Conservation (phyloP, 2,329 filamentous ascomycete genomes). For the Ilyonectria sp. region DNA sequence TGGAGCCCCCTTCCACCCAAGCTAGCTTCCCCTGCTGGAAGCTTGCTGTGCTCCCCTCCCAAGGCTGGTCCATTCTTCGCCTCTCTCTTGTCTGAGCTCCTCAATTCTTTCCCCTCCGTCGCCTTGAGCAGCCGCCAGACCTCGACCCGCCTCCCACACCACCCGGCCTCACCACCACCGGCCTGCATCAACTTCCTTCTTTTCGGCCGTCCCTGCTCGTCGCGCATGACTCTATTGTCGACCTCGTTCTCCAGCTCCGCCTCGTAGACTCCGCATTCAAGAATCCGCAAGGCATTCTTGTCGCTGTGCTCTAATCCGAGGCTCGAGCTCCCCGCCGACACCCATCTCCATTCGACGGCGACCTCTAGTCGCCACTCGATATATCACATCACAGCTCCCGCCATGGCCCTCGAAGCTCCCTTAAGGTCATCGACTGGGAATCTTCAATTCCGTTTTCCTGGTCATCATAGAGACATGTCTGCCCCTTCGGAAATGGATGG, state of each 20-base stretch:
- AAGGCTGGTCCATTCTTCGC: constrained; percentile 39
- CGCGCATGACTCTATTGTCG: constrained; percentile 2
- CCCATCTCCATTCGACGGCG: constrained; percentile 33
- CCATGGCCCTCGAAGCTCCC: constrained; percentile 65
- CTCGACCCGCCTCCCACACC: constrained; percentile 16
- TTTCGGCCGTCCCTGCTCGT: neutral
- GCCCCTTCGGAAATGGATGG: constrained; percentile 67
- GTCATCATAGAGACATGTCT: constrained; percentile 68
- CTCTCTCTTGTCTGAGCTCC: constrained; percentile 26
- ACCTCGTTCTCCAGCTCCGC: constrained; percentile 3
- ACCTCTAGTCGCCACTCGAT: constrained; percentile 31
- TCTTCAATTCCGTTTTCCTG: constrained; percentile 56
- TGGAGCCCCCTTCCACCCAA: constrained; percentile 33
- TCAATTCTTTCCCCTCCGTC: constrained; percentile 14
- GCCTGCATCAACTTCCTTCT: neutral
- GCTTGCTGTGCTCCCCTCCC: constrained; percentile 37
- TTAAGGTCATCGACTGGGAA: constrained; percentile 74
- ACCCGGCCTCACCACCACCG: constrained; percentile 4
- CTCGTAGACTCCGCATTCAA: constrained; percentile 26
- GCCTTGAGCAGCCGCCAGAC: constrained; percentile 6
- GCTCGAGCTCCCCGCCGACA: constrained; percentile 29
- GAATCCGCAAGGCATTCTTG: constrained; percentile 46
- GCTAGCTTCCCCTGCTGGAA: constrained; percentile 41
- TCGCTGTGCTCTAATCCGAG: constrained; percentile 33
- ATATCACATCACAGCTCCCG: constrained; percentile 33